phyloP scores from a whole-genome alignment of 331 rosid species.

The Phaseolus coccineus region DNA sequence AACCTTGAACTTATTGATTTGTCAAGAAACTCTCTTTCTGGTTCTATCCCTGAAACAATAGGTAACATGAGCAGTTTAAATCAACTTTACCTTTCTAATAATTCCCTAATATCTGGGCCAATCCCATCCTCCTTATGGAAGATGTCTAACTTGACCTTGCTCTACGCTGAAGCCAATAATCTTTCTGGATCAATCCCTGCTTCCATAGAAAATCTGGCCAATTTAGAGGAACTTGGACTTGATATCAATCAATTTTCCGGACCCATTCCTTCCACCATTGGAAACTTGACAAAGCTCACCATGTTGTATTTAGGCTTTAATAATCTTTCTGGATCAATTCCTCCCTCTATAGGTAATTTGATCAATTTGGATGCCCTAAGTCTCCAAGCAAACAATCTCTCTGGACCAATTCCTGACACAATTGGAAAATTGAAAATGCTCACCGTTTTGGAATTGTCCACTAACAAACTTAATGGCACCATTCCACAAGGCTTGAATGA shows the following conservation, averaged over 20 bases:
- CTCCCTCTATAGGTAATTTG: constrained; percentile 45
- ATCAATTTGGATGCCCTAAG: constrained; percentile 4
- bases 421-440: constrained; percentile 44
- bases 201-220: constrained; percentile 41
- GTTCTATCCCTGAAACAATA: constrained; percentile 38
- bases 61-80: constrained; percentile 43
- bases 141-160: constrained; percentile 33
- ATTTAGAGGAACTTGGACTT: constrained; percentile 22
- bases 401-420: constrained; percentile 44
- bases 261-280: constrained; percentile 45
- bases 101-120: constrained; percentile 37
- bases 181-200: constrained; percentile 45
- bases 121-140: constrained; percentile 49
- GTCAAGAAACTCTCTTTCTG: constrained; percentile 31
- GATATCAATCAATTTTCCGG: constrained; percentile 22
- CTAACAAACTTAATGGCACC: constrained; percentile 45
- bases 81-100: constrained; percentile 5
- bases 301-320: neutral
- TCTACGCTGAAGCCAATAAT: neutral
- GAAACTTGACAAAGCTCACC: constrained; percentile 45
- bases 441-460: constrained; percentile 26
- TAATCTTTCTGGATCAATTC: constrained; percentile 40
- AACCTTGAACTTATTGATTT: constrained; percentile 39
- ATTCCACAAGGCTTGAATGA: constrained; percentile 44
- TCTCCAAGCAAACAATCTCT: constrained; percentile 39